Base-by-base conservation (phyloP, 331 rosid species). In the Quercus tomentella region DNA sequence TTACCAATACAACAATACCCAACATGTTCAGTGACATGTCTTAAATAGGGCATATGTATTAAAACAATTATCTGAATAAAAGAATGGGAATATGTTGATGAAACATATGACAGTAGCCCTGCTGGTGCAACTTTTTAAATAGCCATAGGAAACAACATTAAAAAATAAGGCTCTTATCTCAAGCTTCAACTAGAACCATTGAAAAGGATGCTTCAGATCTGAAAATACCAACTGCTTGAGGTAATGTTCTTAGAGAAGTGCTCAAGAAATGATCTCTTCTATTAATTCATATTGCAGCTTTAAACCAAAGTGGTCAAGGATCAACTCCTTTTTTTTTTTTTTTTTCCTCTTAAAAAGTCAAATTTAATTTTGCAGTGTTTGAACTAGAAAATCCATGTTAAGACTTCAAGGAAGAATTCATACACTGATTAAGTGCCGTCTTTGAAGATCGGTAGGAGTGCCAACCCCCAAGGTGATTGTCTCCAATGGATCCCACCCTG, bases 361-460 rank as follows among this genome's bases (percentile, higher is more conserved):
- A 49, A 62, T 5, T 31, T 31, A 22, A 20, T 67, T 37, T 41
- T n/a, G 49, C 26, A 17, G 52, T 33, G 5, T 31, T 67, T 17
- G 52, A 8, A n/a, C 6, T 22, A 25, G 33, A 22, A 60, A 61
- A 49, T 25, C 67, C 43, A 23, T 37, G 28, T 11, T 35, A 56
- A 75, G 66, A 78, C 63, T 16, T 21, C 4, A 45, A 12, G 26
- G 74, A 77, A 81, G 82, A 77, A 78, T 61, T 5, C 84, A 57
- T 89, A 91, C 98, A 61, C 84, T 94, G 98, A 87, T 94, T 94
- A 73, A 94, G 97, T 22, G 97, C 94, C 37, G 98, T n/a, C 89
- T 94, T 94, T 28, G 98, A 94, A 84, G 98, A 80, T 71, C 97
- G 94, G 77, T 94, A 92, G 17, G 98, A 91, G 78, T 94, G 97